Base-by-base conservation (phyloP, 2,329 filamentous ascomycete genomes). In the Parastagonospora avenae region DNA sequence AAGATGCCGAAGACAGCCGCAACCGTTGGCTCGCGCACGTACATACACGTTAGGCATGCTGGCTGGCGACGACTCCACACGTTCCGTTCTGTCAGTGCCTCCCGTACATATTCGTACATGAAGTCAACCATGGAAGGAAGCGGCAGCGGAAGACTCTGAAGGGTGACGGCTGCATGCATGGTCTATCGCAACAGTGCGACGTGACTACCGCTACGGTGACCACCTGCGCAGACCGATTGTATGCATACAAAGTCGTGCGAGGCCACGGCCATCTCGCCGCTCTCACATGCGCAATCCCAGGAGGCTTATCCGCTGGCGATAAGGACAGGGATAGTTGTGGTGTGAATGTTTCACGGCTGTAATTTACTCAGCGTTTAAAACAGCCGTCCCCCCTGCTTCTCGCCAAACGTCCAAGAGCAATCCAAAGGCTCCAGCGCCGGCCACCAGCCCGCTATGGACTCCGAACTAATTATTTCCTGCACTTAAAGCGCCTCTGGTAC, bases 361-460 rank as follows among this genome's bases (percentile, higher is more conserved):
- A 37, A 9, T 37, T 54, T 53, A 58, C 14, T 56, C 55, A 58
- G 55, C 54, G 19, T 30, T 44, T 28, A 38, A 39, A 48, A 52
- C 46, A 36, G 9, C 27, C 36, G 41, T 42, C 53, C 40, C 57
- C 54, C 57, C 52, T 58, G 57, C 40, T 50, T 27, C 50, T 50
- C 52, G 52, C 55, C 55, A 58, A 50, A 55, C 45, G 33, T 38
- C 31, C 54, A 40, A 24, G 32, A 52, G 47, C 41, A 50, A 50
- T 54, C 28, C 41, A 16, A 60, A 63, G 63, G 60, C 61, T 63
- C 55, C 63, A 62, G 48, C 51, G 50, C 50, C 59, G 51, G 46
- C 47, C 46, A 39, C 46, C 46, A 52, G 53, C 49, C 52, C 48
- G 46, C 35, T 32, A 50, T 44, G 50, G 54, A 39, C 33, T 44